Base-by-base conservation (phyloP, 306 rosid species). In the Begonia peltatifolia region DNA sequence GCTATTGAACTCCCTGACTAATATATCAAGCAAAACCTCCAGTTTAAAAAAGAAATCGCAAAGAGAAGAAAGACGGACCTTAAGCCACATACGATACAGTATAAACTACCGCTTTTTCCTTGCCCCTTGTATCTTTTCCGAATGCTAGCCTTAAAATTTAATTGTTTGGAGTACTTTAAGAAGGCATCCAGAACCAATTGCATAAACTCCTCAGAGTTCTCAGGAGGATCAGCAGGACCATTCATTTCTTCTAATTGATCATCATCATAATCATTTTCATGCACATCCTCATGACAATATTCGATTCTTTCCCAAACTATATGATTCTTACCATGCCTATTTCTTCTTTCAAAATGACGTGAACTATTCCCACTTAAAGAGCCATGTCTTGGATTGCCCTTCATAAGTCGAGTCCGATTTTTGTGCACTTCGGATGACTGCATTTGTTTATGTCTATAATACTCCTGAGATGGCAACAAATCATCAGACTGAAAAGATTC, bases 11-110 rank as follows among this genome's bases (percentile, higher is more conserved):
- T 67, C 74, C 74, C 52, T 62, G 71, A 69, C 64, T 74, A 70
- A 78, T 62, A 58, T 17, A 66, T 58, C 63, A 63, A 64, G 68
- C 57, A 72, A 59, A 55, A 52, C 64, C 76, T 72, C 85, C 74
- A 70, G 46, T 46, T 50, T 64, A 56, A 54, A 56, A 74, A 72
- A 58, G 62, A 61, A 70, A 67, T 76, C 67, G 74, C 23, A 68
- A 71, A 67, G 65, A 74, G 77, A 79, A 76, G 79, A 79, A 76
- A 78, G 73, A 82, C 94, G 72, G 68, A 89, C 97, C 97, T 89
- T 83, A 64, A 71, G 79, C 97, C 87, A 63, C 97, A 89, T 38
- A 76, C 90, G 63, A 85, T 69, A 87, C 97, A 89, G 80, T 71
- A 89, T 79, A 89, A 83, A 78, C 82, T 73, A 59, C 95, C 94